Percentiles rank a stretch among this genome's conserved stretches.
Conservation (phyloP, 2,329 filamentous ascomycete genomes). For the Teratosphaeria pseudoeucalypti region DNA sequence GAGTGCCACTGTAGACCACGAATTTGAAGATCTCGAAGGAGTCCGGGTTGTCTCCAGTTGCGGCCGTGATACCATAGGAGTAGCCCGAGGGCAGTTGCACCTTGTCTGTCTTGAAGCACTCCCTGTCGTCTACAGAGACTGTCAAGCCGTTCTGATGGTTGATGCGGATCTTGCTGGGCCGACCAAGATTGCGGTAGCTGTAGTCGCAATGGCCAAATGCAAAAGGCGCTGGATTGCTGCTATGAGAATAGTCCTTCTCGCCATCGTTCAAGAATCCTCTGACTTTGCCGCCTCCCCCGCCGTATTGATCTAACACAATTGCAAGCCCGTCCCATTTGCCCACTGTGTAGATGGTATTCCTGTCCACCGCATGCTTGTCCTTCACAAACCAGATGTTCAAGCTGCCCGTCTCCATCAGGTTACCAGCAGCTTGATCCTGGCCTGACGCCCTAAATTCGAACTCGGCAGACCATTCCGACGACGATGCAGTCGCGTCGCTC, state of each 20-base stretch:
- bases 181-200: constrained; percentile 80
- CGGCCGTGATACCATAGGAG: constrained; percentile 76
- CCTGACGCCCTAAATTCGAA: constrained; percentile 82
- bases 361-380: constrained; percentile 53
- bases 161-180: constrained; percentile 69
- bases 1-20: constrained; percentile 45
- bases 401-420: constrained; percentile 28
- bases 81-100: constrained; percentile 69
- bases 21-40: constrained; percentile 91
- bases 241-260: constrained; percentile 62
- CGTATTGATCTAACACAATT: constrained; percentile 74
- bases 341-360: constrained; percentile 73
- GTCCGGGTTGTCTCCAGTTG: constrained; percentile 82
- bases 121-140: constrained; percentile 67
- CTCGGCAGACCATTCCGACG: constrained; percentile 60
- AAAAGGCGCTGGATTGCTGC: constrained; percentile 68
- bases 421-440: constrained; percentile 74
- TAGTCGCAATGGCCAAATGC: constrained; percentile 92
- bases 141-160: constrained; percentile 57
- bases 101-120: constrained; percentile 74
- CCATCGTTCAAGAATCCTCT: constrained; percentile 93
- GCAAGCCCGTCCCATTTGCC: constrained; percentile 83
- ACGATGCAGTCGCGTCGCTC: constrained; percentile 54
- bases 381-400: constrained; percentile 86
- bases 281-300: constrained; percentile 67